These are phyloP conservation scores for Globisporangium abappressorium DNA, from an alignment of 352 stramenopile genomes.

Conservation along the genomic window DNA sequence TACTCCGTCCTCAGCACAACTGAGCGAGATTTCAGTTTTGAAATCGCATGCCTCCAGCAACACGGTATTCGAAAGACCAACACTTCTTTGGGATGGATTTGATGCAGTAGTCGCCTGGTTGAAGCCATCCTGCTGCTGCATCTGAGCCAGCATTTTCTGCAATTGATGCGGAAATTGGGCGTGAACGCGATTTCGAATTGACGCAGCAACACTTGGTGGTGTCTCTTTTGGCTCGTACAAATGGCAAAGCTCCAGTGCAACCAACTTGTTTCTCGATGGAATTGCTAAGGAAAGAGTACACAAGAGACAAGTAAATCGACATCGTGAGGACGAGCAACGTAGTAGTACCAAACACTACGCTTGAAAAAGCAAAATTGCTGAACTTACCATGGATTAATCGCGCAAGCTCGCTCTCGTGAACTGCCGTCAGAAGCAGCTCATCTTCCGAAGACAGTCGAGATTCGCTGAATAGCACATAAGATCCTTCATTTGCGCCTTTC, in stretches of 20 bases:
- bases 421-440: constrained; percentile 58
- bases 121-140: constrained; percentile 15
- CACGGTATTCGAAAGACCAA: constrained; percentile 26
- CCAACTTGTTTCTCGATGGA: constrained; percentile 58
- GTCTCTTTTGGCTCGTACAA: constrained; percentile 46
- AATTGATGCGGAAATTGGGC: constrained; percentile 36
- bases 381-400: constrained; percentile 51
- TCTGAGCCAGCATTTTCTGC: constrained; percentile 27
- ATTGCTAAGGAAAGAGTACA: constrained; percentile 25
- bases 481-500: constrained; percentile 51
- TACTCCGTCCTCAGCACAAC: constrained; percentile 34
- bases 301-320: neutral
- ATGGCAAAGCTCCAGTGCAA: constrained; percentile 70
- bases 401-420: constrained; percentile 62
- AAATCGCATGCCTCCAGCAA: constrained; percentile 52
- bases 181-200: constrained; percentile 48
- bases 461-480: constrained; percentile 72
- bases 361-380: neutral
- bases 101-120: neutral
- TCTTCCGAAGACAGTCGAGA: constrained; percentile 64
- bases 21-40: constrained; percentile 39
- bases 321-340: neutral
- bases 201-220: constrained; percentile 24
- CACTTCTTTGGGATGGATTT: neutral
- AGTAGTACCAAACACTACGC: neutral